Percentiles rank a stretch among this genome's conserved stretches.
phyloP scores from a whole-genome alignment of 176 grass and related monocot genomes.

The Oryza punctata region DNA sequence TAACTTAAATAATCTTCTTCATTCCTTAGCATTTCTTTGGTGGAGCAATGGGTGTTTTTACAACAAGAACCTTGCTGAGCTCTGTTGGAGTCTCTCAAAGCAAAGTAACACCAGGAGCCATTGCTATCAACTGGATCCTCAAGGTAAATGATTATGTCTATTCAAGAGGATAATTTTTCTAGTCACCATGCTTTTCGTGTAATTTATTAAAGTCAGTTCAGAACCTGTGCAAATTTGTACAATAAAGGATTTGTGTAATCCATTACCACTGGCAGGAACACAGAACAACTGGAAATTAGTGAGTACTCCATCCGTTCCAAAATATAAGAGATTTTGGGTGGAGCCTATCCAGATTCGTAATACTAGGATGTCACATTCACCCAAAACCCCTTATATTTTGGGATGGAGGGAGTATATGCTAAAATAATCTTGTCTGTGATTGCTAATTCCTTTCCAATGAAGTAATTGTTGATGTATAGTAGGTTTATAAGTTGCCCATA shows the following conservation, averaged over 20 bases:
- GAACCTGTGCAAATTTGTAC: not conserved
- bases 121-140: slow-evolving; percentile 99
- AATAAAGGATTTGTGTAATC: not conserved
- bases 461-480: not conserved
- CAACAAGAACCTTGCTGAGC: slow-evolving; percentile 85
- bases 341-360: no score
- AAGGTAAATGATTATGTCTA: slow-evolving; percentile 66
- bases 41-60: slow-evolving; percentile 98
- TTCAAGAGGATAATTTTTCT: not conserved
- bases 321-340: no score
- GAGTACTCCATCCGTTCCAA: no score
- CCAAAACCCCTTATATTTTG: no score
- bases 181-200: not conserved
- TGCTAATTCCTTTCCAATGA: not conserved
- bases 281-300: not conserved
- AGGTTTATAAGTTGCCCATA: not conserved
- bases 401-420: no score
- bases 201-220: slow-evolving; percentile 11
- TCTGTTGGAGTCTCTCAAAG: slow-evolving; percentile 97
- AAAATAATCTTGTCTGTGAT: not conserved
- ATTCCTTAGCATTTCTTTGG: slow-evolving; percentile 89
- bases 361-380: no score
- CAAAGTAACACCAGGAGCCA: slow-evolving; percentile 78
- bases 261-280: slow-evolving; percentile 21
- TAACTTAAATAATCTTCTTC: slow-evolving; percentile 5